phyloP scores from a whole-genome alignment of 345 rosid species.

The Pseudoturritis turrita region DNA sequence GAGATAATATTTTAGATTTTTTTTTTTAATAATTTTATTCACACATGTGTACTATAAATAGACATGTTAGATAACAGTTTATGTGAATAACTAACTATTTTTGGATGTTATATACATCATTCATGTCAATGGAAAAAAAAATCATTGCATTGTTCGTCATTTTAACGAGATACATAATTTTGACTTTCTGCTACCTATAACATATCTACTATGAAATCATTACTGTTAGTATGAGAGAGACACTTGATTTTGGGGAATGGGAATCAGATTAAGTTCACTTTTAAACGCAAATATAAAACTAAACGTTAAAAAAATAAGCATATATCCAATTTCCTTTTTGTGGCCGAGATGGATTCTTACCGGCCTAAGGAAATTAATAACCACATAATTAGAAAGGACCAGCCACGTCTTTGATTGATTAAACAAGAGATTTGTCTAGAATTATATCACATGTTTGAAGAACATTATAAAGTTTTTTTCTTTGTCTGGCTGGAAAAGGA shows the following conservation, averaged over 20 bases:
- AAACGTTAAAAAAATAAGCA: neutral
- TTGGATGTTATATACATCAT: neutral
- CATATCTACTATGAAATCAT: neutral
- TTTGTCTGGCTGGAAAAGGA: neutral
- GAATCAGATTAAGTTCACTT: neutral
- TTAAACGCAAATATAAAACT: neutral
- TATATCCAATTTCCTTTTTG: constrained; percentile 8
- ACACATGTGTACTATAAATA: too few species aligned
- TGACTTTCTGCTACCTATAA: neutral
- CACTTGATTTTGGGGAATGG: constrained; percentile 4
- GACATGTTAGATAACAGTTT: too few species aligned
- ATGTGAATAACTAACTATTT: too few species aligned
- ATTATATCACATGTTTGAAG: constrained; percentile 15
- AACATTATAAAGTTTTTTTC: neutral
- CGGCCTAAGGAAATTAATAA: constrained; percentile 6
- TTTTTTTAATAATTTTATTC: too few species aligned
- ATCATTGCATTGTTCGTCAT: neutral
- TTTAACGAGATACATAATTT: neutral
- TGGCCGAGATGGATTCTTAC: constrained; percentile 24
- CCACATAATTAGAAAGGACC: neutral
- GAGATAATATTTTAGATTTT: too few species aligned
- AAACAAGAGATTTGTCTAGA: constrained; percentile 17
- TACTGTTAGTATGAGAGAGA: neutral
- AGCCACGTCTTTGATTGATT: constrained; percentile 22
- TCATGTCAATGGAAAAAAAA: neutral